A percentile compares a stretch with the other conserved stretches of the same genome.
Evolutionary conservation across 495 filamentous ascomycete genomes (phyloP).

Genomic region (Astrothelium subdiscretum): DNA sequence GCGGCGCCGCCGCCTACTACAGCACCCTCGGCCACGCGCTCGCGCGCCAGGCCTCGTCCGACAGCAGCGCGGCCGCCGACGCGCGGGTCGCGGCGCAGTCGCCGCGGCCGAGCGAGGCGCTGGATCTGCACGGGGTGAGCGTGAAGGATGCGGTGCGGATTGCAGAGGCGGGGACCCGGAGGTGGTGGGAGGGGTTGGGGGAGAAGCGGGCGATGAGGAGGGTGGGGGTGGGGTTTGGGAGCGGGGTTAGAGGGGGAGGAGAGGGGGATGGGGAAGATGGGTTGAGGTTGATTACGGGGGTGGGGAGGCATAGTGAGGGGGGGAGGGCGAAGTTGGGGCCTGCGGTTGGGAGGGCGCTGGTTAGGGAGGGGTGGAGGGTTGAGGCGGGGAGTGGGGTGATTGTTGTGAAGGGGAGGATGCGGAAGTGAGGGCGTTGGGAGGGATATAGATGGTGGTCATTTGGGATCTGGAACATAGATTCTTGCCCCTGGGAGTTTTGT

Average conservation of each 20-base stretch:
- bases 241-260: constrained; percentile 22
- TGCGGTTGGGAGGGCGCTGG: constrained; percentile 66
- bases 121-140: constrained; percentile 79
- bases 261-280: constrained; percentile 23
- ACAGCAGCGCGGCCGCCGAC: constrained; percentile 20
- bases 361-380: constrained; percentile 72
- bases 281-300: constrained; percentile 68
- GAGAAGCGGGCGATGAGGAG: constrained; percentile 54
- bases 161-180: constrained; percentile 48
- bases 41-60: constrained; percentile 32
- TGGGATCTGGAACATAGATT: too few relatives aligned
- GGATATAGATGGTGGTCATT: too few relatives aligned
- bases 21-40: constrained; percentile 44
- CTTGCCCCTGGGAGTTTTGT: too few relatives aligned
- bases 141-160: constrained; percentile 73
- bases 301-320: constrained; percentile 66
- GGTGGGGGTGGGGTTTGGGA: constrained; percentile 45
- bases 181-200: constrained; percentile 71
- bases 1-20: constrained; percentile 57
- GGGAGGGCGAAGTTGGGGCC: constrained; percentile 65
- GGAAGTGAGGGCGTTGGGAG: constrained; percentile 4
- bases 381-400: constrained; percentile 55
- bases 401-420: constrained; percentile 44
- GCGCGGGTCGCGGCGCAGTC: constrained; percentile 48
- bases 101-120: constrained; percentile 26